These are phyloP conservation scores for Daldinia decipiens DNA, from an alignment of 495 filamentous ascomycete genomes.

Conservation along the genomic window DNA sequence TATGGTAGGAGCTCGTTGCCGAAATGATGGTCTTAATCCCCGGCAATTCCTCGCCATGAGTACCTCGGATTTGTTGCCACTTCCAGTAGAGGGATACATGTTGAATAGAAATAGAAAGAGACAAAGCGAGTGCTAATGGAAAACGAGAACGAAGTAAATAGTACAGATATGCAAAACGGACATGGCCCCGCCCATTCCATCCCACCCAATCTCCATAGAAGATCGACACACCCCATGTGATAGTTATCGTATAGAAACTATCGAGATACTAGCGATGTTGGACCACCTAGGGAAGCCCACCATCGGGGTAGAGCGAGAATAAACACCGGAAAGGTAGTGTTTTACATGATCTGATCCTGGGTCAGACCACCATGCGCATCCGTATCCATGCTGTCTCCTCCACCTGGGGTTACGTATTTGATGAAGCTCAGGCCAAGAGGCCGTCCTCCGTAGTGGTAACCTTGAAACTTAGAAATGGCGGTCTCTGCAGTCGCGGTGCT, in stretches of 20 bases:
- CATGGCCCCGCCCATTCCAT: constrained; percentile 27
- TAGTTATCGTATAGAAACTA: constrained; percentile 7
- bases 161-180: constrained; percentile 40
- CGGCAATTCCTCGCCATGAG: constrained; percentile 21
- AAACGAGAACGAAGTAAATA: constrained; percentile 30
- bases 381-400: constrained; percentile 82
- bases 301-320: not conserved
- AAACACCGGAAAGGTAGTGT: not conserved
- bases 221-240: constrained; percentile 13
- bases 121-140: constrained; percentile 21
- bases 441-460: constrained; percentile 96
- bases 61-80: constrained; percentile 18
- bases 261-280: constrained; percentile 12
- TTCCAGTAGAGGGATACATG: constrained; percentile 31
- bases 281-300: not conserved
- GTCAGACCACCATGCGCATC: constrained; percentile 80
- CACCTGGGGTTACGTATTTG: constrained; percentile 78
- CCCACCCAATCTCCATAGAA: constrained; percentile 24
- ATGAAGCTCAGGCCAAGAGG: constrained; percentile 92
- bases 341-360: constrained; percentile 97
- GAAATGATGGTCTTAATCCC: constrained; percentile 28
- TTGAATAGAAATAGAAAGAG: constrained; percentile 7
- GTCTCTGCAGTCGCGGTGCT: constrained; percentile 85
- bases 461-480: constrained; percentile 95
- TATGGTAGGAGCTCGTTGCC: constrained; percentile 26